Evolutionary conservation across 164 flowering plant genomes (phyloP).

Genomic region (Magnolia kwangsiensis): DNA sequence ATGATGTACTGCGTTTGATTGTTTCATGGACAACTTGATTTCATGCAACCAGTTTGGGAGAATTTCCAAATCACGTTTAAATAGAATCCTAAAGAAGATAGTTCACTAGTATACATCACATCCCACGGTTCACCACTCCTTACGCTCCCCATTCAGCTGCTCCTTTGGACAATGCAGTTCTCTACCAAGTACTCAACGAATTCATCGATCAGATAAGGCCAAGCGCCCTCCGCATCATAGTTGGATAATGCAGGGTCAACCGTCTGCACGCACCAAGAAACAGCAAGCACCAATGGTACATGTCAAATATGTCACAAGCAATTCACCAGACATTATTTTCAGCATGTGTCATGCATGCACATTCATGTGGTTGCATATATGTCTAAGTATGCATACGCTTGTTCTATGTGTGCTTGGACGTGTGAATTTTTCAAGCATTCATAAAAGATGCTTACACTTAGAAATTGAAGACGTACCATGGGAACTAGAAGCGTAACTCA

Average conservation of each 20-base stretch:
- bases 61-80: constrained; percentile 4
- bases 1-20: not conserved
- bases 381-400: not conserved
- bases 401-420: not conserved
- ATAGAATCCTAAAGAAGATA: not conserved
- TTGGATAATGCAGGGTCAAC: constrained; percentile 70
- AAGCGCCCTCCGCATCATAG: constrained; percentile 96
- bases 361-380: not conserved
- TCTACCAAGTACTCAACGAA: constrained; percentile 87
- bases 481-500: too few species aligned
- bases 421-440: not conserved
- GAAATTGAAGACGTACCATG: too few species aligned
- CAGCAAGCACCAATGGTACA: not conserved
- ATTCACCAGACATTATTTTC: not conserved
- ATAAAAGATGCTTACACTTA: too few species aligned
- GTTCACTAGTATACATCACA: not conserved
- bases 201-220: constrained; percentile 97
- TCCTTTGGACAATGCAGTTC: constrained; percentile 49
- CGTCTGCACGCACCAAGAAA: constrained; percentile 36
- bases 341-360: not conserved
- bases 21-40: not conserved
- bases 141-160: constrained; percentile 25
- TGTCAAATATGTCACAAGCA: not conserved
- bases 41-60: not conserved
- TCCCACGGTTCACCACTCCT: constrained; percentile 1